phyloP scores from a whole-genome alignment of 805 yeast genomes.

The Schwanniomyces sp. region DNA sequence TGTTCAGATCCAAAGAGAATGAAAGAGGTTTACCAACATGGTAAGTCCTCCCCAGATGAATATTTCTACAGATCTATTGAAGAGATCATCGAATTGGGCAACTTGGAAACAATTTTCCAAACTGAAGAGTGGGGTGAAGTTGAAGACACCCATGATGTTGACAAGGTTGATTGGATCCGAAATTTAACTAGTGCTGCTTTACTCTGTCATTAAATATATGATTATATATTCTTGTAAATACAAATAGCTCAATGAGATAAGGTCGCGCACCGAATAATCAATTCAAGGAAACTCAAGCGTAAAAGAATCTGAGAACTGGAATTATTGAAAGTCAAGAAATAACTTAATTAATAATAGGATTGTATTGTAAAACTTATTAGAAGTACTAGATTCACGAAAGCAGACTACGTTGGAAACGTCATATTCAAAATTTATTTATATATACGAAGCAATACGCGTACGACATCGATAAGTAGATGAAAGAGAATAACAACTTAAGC shows the following conservation, averaged over 20 bases:
- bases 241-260: background rate
- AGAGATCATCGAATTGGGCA: constrained; percentile 73
- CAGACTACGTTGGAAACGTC: background rate
- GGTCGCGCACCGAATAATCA: background rate
- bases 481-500: background rate
- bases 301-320: background rate
- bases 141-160: constrained; percentile 98
- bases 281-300: background rate
- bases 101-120: constrained; percentile 81
- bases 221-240: background rate
- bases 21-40: constrained; percentile 31
- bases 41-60: constrained; percentile 28
- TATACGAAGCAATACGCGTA: background rate
- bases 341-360: background rate
- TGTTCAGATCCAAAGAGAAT: constrained; percentile 17
- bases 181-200: constrained; percentile 75
- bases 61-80: constrained; percentile 51
- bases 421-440: background rate
- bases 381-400: background rate
- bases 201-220: constrained; percentile 1
- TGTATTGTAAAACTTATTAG: background rate
- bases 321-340: background rate
- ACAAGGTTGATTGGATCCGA: constrained; percentile 83
- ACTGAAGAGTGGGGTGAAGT: constrained; percentile 97
- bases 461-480: background rate